phyloP scores from a whole-genome alignment of 768 basidiomycete species.

The Boletus speciosus region DNA sequence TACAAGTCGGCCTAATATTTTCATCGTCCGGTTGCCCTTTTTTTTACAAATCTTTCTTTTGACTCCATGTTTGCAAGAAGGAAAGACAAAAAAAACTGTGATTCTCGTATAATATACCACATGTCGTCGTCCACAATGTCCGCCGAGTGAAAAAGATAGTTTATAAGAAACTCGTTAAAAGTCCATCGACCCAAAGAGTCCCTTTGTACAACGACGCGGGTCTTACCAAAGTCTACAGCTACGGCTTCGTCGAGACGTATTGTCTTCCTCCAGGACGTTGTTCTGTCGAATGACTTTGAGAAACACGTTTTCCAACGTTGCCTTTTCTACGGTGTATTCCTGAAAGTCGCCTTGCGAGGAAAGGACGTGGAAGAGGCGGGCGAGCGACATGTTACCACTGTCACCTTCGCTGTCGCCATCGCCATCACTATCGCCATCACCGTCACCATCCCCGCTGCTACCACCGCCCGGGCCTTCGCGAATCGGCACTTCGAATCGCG shows the following conservation, averaged over 20 bases:
- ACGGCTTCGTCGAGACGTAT: background rate
- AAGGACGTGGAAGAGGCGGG: slow-evolving; percentile 55
- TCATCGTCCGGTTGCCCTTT: slow-evolving; percentile 6
- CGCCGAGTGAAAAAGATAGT: background rate
- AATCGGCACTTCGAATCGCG: slow-evolving; percentile 71
- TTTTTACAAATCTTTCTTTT: background rate
- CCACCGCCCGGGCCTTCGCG: background rate
- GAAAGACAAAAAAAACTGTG: slow-evolving; percentile 5
- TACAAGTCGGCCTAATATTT: slow-evolving; percentile 23
- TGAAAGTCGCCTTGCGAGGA: slow-evolving; percentile 50
- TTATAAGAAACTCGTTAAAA: background rate
- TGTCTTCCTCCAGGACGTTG: slow-evolving; percentile 50
- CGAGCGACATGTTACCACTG: slow-evolving; percentile 41
- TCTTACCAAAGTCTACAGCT: slow-evolving; percentile 6
- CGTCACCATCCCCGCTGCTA: background rate
- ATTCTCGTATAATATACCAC: slow-evolving; percentile 4
- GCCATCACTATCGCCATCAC: background rate
- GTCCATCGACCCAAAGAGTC: background rate
- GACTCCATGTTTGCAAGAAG: background rate
- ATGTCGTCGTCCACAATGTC: background rate
- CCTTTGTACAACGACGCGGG: background rate
- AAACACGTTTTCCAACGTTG: slow-evolving; percentile 70
- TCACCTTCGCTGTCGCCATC: background rate
- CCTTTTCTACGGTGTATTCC: slow-evolving; percentile 70
- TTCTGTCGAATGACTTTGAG: slow-evolving; percentile 66